Evolutionary conservation across 371 early-diverging fungal species (phyloP).

Genomic region (Haplosporangium sp.): DNA sequence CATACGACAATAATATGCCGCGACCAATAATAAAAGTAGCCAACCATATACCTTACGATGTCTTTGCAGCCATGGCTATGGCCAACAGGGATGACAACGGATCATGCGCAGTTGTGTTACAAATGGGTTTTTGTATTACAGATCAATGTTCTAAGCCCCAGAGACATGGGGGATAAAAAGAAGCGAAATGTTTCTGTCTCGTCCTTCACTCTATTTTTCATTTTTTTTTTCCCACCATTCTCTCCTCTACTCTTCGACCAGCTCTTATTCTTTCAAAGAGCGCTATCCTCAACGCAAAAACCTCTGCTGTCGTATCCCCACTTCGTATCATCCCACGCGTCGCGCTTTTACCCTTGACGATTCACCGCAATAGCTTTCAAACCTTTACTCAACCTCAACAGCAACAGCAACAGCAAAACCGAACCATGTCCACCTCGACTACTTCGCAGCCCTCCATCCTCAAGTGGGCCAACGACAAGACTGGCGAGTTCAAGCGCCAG

Average conservation of each 20-base stretch:
- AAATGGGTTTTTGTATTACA: too few species aligned
- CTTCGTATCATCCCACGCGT: neutral
- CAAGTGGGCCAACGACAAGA: conserved; percentile 78
- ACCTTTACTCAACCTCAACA: neutral
- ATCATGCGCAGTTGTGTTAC: too few species aligned
- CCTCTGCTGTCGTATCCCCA: neutral
- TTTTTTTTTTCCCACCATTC: conserved; percentile 10
- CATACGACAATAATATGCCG: too few species aligned
- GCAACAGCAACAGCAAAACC: conserved; percentile 1
- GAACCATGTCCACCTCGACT: conserved; percentile 25
- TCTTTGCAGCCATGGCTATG: too few species aligned
- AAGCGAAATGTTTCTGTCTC: too few species aligned
- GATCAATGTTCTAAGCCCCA: too few species aligned
- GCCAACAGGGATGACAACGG: too few species aligned
- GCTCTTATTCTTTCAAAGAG: conserved; percentile 4
- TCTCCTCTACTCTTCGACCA: conserved; percentile 10
- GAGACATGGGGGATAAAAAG: too few species aligned
- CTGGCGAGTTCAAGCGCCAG: conserved; percentile 90
- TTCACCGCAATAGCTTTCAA: too few species aligned
- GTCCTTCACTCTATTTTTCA: too few species aligned
- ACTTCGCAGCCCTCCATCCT: conserved; percentile 57
- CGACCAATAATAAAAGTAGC: too few species aligned
- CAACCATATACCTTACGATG: too few species aligned
- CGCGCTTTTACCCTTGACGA: conserved; percentile 2
- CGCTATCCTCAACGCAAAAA: neutral